Evolutionary conservation across 73 alveolate species (phyloP), one percentile per base, ranked within the genome.

Genomic region (Stentor roeselii): DNA sequence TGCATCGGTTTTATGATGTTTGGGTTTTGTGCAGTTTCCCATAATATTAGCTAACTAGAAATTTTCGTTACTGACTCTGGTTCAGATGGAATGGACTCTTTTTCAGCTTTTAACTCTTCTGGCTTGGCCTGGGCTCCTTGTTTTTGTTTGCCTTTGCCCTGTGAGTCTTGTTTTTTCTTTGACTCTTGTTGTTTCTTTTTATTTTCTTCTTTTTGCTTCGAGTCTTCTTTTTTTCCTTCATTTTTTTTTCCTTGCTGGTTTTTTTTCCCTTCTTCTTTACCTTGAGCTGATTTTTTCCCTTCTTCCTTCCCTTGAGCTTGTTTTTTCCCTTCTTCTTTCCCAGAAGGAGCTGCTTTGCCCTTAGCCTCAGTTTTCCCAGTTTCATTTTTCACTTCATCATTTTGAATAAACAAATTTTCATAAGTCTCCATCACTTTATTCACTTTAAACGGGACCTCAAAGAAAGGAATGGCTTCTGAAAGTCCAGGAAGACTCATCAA

Each of bases 401-500:
- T 32, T 34, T 21, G 80, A 15, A 15, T 32, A 11, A 21, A 21
- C 21, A 67, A 36, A 67, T 11, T 21, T 67, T 21, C 80, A 67
- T 67, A 32, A 67, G 80, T n/a, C 21, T 50, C 67, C 67, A 50
- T 50, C 2, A 67, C 80, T 67, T 67, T 32, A 67, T 21, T 21
- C 21, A 21, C 37, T 40, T 32, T 67, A 21, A 27, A 21, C 21
- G 80, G 80, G 37, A 67, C 80, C 37, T 21, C 41, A 2, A 67
- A 21, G 14, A 11, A 40, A 67, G 80, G 80, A 15, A 76, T 1
- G 2, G 11, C 6, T 34, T 76, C 84, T 39, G 14, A 21, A 14
- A 76, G 39, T 21, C 84, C 84, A 39, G 84, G 84, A 15, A 76
- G 39, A 35, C 40, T 21, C 84, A 27, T 15, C n/a, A 76, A 39